These are phyloP conservation scores for Rosa lucieae DNA, from an alignment of 306 rosid genomes.

Conservation along the genomic window DNA sequence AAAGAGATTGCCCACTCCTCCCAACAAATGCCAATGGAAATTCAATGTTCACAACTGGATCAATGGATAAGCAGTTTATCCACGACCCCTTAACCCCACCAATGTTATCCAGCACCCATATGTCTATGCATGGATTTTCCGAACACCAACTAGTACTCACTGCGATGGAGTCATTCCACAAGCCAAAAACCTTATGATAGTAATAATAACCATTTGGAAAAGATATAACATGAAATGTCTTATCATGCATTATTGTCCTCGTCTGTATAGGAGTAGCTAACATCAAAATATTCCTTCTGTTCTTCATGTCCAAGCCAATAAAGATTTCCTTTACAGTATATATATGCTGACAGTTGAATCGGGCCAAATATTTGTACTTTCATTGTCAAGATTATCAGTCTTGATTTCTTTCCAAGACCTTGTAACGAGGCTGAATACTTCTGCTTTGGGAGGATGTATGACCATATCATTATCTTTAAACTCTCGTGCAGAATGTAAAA, in stretches of 20 bases:
- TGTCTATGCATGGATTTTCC: background rate
- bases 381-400: background rate
- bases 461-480: background rate
- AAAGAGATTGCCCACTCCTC: background rate
- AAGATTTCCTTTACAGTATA: background rate
- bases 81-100: slow-evolving; percentile 1
- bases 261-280: background rate
- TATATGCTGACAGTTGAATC: background rate
- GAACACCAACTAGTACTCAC: background rate
- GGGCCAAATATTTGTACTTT: background rate
- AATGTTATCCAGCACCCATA: background rate
- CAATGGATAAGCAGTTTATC: background rate
- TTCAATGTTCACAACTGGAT: background rate
- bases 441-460: background rate
- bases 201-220: background rate
- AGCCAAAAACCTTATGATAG: background rate
- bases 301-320: background rate
- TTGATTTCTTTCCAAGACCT: slow-evolving; percentile 21
- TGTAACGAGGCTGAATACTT: background rate
- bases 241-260: background rate
- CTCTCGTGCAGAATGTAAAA: background rate
- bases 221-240: background rate
- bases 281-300: background rate
- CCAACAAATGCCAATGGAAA: background rate
- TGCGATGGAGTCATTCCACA: slow-evolving; percentile 7